Evolutionary conservation across 306 rosid genomes (phyloP), one percentile per base, ranked within the genome.

Genomic region (Glycine latifolia): DNA sequence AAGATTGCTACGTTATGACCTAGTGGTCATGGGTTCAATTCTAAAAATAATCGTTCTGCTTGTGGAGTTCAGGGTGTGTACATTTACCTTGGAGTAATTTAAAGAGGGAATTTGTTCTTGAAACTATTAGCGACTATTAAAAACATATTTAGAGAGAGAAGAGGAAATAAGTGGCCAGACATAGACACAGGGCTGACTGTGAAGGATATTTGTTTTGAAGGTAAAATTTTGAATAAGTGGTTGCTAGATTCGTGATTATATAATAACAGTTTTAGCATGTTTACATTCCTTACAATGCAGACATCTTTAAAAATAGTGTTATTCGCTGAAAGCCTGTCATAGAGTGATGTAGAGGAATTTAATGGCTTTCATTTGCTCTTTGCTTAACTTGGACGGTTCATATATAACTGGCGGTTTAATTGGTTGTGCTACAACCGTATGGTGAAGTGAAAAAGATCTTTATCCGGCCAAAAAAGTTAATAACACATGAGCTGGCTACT

Each of bases 341-440:
- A 63, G 62, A 43, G 47, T 35, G 67, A 31, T 62, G 56, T 50
- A 14, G 71, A 60, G 33, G 78, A 60, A 60, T 61, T 75, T 62
- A 52, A 67, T 61, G 58, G 17, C 48, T 13, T 55, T 12, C 8
- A 13, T 4, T 10, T 15, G 37, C 76, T 67, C 13, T 67, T 67
- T 74, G 69, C 77, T n/a, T 79, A 79, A 26, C n/a, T 61, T 69
- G 70, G 60, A 58, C 15, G 35, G 44, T 63, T 60, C 47, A 12
- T 71, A 50, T 4, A 68, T 81, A 31, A 71, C 47, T 31, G 52
- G 60, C 39, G 1, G 39, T 35, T 35, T 35, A 35, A 35, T 35
- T 35, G 39, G 39, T 46, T 47, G 58, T 62, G 52, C 37, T 43
- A 3, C n/a, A 20, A 20, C 20, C 20, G 1, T 20, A 20, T 20